Conservation (phyloP, 129 eudicot species). For the Pittosporum tobira region DNA sequence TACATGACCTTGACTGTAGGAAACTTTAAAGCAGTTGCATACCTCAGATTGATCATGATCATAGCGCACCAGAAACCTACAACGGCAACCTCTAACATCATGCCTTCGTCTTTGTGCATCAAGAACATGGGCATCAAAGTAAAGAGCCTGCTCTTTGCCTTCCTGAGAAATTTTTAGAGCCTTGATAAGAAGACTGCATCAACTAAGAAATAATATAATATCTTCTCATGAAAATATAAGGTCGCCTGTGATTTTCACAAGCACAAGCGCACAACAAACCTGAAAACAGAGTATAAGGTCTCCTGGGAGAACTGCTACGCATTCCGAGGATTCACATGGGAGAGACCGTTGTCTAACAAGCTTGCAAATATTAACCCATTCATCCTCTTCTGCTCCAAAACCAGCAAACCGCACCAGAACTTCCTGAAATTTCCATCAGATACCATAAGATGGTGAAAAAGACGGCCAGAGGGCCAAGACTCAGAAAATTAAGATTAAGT, state of each 20-base stretch:
- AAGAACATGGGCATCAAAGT: conserved; percentile 93
- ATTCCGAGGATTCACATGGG: conserved; percentile 92
- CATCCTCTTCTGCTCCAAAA: conserved; percentile 95
- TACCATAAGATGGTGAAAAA: conserved; percentile 2
- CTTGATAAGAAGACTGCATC: background rate
- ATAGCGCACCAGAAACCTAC: conserved; percentile 91
- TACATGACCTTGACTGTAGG: background rate
- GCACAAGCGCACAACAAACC: conserved; percentile 29
- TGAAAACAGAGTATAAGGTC: conserved; percentile 95
- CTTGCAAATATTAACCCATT: conserved; percentile 75
- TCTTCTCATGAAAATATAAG: background rate
- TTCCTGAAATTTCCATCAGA: conserved; percentile 44
- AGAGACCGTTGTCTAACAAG: conserved; percentile 93
- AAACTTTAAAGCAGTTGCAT: conserved; percentile 5
- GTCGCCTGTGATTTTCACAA: background rate
- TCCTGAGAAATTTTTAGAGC: conserved; percentile 40
- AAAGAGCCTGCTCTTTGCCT: conserved; percentile 98
- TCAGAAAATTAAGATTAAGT: background rate
- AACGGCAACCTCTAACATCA: conserved; percentile 96
- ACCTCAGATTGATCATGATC: conserved; percentile 98
- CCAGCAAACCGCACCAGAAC: conserved; percentile 94
- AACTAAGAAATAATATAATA: background rate
- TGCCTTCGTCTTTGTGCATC: conserved; percentile 97
- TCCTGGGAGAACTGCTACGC: conserved; percentile 83
- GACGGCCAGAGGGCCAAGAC: conserved; percentile 5